These are phyloP conservation scores for Penicillium sp. DNA, from an alignment of 2,329 filamentous ascomycete genomes.

Conservation along the genomic window DNA sequence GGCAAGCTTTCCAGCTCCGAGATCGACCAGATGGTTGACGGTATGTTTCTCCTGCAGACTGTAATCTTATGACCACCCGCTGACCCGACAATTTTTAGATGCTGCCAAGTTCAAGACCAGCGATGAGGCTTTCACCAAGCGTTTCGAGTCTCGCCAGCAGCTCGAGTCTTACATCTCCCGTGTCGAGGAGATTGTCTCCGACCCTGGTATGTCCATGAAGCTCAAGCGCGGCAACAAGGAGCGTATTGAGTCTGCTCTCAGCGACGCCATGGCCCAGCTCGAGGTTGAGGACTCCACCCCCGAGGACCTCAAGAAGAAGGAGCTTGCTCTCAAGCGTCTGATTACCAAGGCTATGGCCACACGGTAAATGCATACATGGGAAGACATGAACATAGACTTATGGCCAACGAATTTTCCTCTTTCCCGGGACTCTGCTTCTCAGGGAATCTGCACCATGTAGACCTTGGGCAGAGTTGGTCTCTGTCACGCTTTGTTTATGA, in stretches of 20 bases:
- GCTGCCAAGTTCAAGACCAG: conserved; percentile 98
- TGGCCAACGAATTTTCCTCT: conserved; percentile 22
- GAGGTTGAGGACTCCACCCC: conserved; percentile 89
- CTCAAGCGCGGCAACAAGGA: conserved; percentile 99
- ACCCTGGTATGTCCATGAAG: conserved; percentile 93
- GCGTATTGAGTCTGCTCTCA: conserved; percentile 97
- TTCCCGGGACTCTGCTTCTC: conserved; percentile 14
- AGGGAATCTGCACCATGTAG: conserved; percentile 24
- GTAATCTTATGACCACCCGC: not conserved
- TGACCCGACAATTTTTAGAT: conserved; percentile 50
- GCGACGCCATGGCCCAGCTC: conserved; percentile 95
- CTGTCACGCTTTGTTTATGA: conserved; percentile 28
- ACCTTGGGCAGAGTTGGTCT: conserved; percentile 25
- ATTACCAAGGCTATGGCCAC: conserved; percentile 98
- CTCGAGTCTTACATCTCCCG: conserved; percentile 98
- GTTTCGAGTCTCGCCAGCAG: conserved; percentile 98
- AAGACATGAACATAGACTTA: conserved; percentile 29
- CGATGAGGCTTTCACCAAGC: conserved; percentile 99
- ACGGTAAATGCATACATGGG: conserved; percentile 59
- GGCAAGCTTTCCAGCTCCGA: conserved; percentile 93
- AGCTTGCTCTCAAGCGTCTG: conserved; percentile 93
- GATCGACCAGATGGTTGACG: conserved; percentile 97
- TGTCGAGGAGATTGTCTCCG: conserved; percentile 97
- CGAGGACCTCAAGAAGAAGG: conserved; percentile 99
- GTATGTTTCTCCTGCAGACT: conserved; percentile 46